These are phyloP conservation scores for Asterochloris sp. DNA, from an alignment of 139 green algal species.

Conservation along the genomic window DNA sequence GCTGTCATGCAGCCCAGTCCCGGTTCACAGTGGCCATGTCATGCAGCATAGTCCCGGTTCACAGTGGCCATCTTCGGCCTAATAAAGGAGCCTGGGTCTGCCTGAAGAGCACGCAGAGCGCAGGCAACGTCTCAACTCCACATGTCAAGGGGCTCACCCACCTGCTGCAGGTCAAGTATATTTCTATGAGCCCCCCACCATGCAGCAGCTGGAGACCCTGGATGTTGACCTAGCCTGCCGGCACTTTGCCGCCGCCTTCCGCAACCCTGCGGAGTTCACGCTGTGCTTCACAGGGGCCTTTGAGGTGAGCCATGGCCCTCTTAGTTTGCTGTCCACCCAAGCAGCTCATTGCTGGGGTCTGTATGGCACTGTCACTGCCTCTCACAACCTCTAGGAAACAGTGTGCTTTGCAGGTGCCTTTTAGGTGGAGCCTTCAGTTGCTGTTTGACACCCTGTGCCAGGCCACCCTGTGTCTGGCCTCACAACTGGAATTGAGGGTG, in stretches of 20 bases:
- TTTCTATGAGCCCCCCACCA: slow-evolving; percentile 62
- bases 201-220: slow-evolving; percentile 48
- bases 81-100: too few species aligned
- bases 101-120: not conserved
- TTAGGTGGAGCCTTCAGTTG: not conserved
- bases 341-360: too few species aligned
- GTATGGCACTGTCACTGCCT: too few species aligned
- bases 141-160: not conserved
- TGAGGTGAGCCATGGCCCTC: not conserved
- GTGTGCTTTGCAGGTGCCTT: not conserved
- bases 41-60: not conserved
- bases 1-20: not conserved
- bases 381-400: not conserved
- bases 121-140: not conserved
- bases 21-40: not conserved
- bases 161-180: slow-evolving; percentile 44
- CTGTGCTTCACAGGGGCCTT: slow-evolving; percentile 53
- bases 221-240: slow-evolving; percentile 44
- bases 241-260: slow-evolving; percentile 61
- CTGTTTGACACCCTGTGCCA: not conserved
- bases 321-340: too few species aligned
- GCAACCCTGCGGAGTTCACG: slow-evolving; percentile 74
- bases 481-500: too few species aligned
- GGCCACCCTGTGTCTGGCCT: not conserved
- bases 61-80: not conserved